Evolutionary conservation across 352 stramenopile genomes (phyloP), one percentile per base, ranked within the genome.

Genomic region (Phytophthora sp.): DNA sequence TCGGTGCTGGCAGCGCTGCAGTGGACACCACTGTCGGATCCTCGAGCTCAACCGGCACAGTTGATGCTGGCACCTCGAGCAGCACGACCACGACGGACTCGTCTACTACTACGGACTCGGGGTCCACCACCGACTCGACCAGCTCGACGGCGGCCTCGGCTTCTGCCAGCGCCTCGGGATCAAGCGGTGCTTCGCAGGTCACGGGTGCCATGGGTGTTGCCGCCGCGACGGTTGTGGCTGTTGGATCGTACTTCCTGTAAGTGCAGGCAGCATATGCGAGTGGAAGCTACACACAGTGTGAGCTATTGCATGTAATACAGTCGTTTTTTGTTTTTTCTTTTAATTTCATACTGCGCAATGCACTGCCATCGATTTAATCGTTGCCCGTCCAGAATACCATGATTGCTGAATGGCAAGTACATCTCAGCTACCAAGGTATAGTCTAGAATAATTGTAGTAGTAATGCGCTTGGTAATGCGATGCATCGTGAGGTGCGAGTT

Each of bases 191-290:
- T 0, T 41, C 59, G 11, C 65, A 74, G 28, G 39, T 70, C 35
- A 65, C 54, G 3, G 54, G 54, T 9, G 54, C 65, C 2, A 60
- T 74, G 59, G 65, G 59, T 1, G 49, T 52, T 20, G 65, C 54
- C 11, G 54, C 53, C 2, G 65, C 54, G 5, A 51, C 65, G 2
- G 37, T 60, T 24, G 39, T 74, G 34, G 59, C 65, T 8, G 59
- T 74, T 11, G 54, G 63, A n/a, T 57, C 63, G 6, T 72, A 72
- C 56, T 72, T 72, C 44, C 31, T 72, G 50, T 72, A 63, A 62
- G 21, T 24, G 17, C 31, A 27, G 8, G 34, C 7, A 15, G 4
- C n/a, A 0, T 38, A 38, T 38, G 32, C 18, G 9, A n/a, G 12
- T n/a, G 6, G 32, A 23, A 45, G 13, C 32, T 45, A 21, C 4